phyloP scores from a whole-genome alignment of 2,329 filamentous ascomycete species.

The Knufia fluminis region DNA sequence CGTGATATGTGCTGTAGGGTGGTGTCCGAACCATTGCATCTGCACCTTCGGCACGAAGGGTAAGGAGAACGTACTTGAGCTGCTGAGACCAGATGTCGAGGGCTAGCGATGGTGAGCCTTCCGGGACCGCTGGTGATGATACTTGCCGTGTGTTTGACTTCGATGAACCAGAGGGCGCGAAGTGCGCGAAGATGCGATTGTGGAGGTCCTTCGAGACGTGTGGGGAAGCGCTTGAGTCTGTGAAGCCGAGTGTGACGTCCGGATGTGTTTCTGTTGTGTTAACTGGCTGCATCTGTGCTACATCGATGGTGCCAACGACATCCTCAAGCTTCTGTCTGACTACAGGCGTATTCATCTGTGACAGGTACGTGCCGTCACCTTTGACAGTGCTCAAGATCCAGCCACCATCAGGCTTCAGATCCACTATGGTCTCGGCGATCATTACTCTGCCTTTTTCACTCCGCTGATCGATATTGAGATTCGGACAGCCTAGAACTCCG shows the following conservation, averaged over 20 bases:
- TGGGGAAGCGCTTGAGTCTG: slow-evolving; percentile 35
- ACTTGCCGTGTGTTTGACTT: neutral
- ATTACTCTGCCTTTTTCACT: neutral
- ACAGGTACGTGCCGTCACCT: slow-evolving; percentile 34
- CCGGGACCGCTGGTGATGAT: slow-evolving; percentile 23
- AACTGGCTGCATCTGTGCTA: neutral
- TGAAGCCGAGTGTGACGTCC: slow-evolving; percentile 32
- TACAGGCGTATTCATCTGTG: slow-evolving; percentile 11
- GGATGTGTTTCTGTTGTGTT: neutral
- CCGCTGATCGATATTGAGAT: slow-evolving; percentile 28
- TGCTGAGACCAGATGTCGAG: slow-evolving; percentile 46
- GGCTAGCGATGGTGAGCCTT: slow-evolving; percentile 39
- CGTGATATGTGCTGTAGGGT: slow-evolving; percentile 34
- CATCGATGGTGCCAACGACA: neutral
- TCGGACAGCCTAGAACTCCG: slow-evolving; percentile 54
- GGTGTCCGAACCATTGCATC: slow-evolving; percentile 44
- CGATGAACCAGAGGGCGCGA: slow-evolving; percentile 26
- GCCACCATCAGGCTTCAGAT: slow-evolving; percentile 1
- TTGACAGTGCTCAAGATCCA: slow-evolving; percentile 42
- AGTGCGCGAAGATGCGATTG: slow-evolving; percentile 26
- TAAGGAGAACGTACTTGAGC: slow-evolving; percentile 45
- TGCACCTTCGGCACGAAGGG: slow-evolving; percentile 36
- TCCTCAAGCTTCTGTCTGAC: neutral
- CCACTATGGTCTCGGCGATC: slow-evolving; percentile 4
- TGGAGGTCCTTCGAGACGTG: slow-evolving; percentile 33